Evolutionary conservation across 345 rosid species (phyloP).

Genomic region (Triadica sebifera): DNA sequence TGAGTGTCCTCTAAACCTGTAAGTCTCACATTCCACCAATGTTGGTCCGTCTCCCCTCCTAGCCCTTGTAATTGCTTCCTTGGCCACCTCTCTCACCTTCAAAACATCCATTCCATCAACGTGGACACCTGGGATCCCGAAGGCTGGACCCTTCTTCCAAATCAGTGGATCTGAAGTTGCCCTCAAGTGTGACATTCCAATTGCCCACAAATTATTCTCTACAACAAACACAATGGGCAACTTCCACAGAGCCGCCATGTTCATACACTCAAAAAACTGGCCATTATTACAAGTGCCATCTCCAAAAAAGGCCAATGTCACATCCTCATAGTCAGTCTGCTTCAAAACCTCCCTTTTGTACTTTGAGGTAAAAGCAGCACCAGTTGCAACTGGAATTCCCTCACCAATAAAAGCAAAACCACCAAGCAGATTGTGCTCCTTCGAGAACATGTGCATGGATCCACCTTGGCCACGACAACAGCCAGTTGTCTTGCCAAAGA

Average conservation of each 20-base stretch:
- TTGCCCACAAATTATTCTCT: conserved; percentile 90
- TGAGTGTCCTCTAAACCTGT: conserved; percentile 87
- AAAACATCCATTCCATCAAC: conserved; percentile 92
- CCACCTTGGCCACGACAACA: conserved; percentile 93
- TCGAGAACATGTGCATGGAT: conserved; percentile 89
- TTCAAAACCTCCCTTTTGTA: conserved; percentile 71
- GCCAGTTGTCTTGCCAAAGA: conserved; percentile 75
- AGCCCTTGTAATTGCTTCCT: conserved; percentile 72
- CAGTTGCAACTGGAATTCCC: conserved; percentile 81
- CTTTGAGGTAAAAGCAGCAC: conserved; percentile 70
- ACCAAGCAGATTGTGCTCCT: conserved; percentile 77
- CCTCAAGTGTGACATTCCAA: conserved; percentile 83
- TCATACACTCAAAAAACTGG: conserved; percentile 80
- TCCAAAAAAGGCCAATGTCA: conserved; percentile 73
- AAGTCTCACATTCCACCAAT: conserved; percentile 86
- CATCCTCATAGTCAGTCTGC: conserved; percentile 53
- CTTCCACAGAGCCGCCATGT: conserved; percentile 80
- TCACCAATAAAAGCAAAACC: conserved; percentile 88
- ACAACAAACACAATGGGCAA: conserved; percentile 85
- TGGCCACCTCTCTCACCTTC: conserved; percentile 81
- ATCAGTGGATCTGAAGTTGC: conserved; percentile 82
- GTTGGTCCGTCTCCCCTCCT: conserved; percentile 89
- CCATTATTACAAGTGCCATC: conserved; percentile 88
- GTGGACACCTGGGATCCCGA: conserved; percentile 82
- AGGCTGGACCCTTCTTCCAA: conserved; percentile 87